Conservation (phyloP, 1,139 yeast species). For the Blastobotrys buckinghamii region DNA sequence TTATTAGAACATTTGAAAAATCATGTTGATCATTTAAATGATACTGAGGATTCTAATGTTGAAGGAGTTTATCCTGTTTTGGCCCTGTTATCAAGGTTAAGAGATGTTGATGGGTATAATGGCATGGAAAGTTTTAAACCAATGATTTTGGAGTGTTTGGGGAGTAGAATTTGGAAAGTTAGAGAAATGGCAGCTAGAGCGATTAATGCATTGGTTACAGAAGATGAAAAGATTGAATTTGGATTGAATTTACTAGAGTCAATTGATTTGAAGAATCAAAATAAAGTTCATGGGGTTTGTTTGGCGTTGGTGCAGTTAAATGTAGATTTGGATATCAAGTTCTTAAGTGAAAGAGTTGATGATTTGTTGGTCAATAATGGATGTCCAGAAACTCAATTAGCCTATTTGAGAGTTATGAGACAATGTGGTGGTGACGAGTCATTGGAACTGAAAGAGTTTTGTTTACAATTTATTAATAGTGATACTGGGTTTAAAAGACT, state of each 20-base stretch:
- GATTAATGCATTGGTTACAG: constrained; percentile 45
- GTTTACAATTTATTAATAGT: not conserved
- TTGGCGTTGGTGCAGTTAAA: constrained; percentile 36
- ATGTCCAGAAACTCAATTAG: constrained; percentile 34
- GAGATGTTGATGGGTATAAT: constrained; percentile 49
- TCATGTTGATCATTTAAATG: constrained; percentile 32
- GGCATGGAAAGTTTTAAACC: constrained; percentile 48
- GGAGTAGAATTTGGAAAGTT: constrained; percentile 64
- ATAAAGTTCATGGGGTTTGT: constrained; percentile 53
- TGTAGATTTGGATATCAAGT: constrained; percentile 18
- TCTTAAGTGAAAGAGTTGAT: constrained; percentile 20
- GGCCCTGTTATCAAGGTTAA: constrained; percentile 62
- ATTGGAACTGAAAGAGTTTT: not conserved
- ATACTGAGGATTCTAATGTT: constrained; percentile 26
- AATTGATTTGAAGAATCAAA: constrained; percentile 31
- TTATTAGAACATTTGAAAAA: constrained; percentile 42
- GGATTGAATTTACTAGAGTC: constrained; percentile 16
- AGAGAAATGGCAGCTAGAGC: constrained; percentile 82
- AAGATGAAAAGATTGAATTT: constrained; percentile 27
- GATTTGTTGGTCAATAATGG: constrained; percentile 21
- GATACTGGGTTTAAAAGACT: not conserved
- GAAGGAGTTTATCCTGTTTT: constrained; percentile 71
- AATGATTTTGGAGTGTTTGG: constrained; percentile 43
- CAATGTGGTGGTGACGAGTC: constrained; percentile 5
- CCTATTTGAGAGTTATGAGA: constrained; percentile 33